These are phyloP conservation scores for Posidonia australis DNA, from an alignment of 106 monocot genomes.

Conservation along the genomic window DNA sequence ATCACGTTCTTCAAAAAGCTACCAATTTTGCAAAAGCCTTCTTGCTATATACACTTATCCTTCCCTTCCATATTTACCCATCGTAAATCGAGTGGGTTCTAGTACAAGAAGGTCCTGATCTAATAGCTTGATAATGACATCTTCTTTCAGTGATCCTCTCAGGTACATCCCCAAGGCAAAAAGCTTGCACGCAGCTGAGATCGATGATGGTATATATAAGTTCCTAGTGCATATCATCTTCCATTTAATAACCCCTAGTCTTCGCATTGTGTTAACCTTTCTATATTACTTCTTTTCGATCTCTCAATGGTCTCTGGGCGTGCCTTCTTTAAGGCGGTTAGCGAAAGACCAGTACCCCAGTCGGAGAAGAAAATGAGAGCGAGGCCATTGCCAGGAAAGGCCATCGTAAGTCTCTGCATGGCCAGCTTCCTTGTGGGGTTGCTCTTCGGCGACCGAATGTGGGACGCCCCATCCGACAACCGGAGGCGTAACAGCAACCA, in stretches of 20 bases:
- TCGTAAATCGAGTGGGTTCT: too few relatives aligned
- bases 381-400: constrained; percentile 31
- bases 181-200: not conserved
- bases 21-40: too few relatives aligned
- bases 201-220: not conserved
- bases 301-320: not conserved
- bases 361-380: constrained; percentile 53
- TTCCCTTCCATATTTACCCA: too few relatives aligned
- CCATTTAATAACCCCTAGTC: not conserved
- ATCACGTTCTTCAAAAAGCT: too few relatives aligned
- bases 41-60: too few relatives aligned
- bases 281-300: not conserved
- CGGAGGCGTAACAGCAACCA: constrained; percentile 1
- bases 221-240: not conserved
- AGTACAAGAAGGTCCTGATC: too few relatives aligned
- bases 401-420: constrained; percentile 29
- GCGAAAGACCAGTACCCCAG: constrained; percentile 32
- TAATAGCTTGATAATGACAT: too few relatives aligned
- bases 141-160: too few relatives aligned
- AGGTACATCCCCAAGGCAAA: too few relatives aligned
- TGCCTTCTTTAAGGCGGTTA: constrained; percentile 24
- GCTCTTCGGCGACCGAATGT: constrained; percentile 28
- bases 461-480: constrained; percentile 5
- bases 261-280: not conserved
- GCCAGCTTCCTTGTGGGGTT: constrained; percentile 48